Conservation (phyloP, 768 basidiomycete genomes). For the Glaciozyma antarctica region DNA sequence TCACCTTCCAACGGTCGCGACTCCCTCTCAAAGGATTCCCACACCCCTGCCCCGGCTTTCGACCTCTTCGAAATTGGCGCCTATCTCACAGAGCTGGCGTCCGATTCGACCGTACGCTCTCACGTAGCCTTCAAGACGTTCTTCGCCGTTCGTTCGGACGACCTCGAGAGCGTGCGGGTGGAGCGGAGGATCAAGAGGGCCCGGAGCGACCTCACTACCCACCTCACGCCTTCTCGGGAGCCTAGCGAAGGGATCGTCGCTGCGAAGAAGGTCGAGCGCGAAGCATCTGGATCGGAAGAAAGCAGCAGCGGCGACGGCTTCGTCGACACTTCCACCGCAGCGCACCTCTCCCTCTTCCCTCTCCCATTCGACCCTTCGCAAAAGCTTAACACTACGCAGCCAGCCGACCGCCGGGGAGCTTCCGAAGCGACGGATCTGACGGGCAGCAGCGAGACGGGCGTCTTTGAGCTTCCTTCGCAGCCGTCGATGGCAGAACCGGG, state of each 20-base stretch:
- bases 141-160: constrained; percentile 73
- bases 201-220: constrained; percentile 52
- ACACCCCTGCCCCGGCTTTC: constrained; percentile 8
- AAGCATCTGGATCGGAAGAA: not conserved
- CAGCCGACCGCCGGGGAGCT: not conserved
- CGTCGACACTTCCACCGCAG: not conserved
- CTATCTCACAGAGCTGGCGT: constrained; percentile 70
- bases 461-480: not conserved
- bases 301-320: not conserved
- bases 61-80: constrained; percentile 52
- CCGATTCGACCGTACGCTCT: constrained; percentile 54
- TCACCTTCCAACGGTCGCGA: constrained; percentile 45
- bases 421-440: not conserved
- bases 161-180: constrained; percentile 73
- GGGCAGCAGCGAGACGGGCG: not conserved
- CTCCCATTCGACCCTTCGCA: not conserved
- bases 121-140: constrained; percentile 73
- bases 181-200: constrained; percentile 83
- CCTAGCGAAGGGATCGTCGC: too few species aligned
- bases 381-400: not conserved
- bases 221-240: not conserved
- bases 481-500: not conserved
- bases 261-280: not conserved
- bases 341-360: constrained; percentile 1
- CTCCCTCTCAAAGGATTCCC: constrained; percentile 46